phyloP scores from a whole-genome alignment of 148 eudicot species.

The Fallopia convolvulus region DNA sequence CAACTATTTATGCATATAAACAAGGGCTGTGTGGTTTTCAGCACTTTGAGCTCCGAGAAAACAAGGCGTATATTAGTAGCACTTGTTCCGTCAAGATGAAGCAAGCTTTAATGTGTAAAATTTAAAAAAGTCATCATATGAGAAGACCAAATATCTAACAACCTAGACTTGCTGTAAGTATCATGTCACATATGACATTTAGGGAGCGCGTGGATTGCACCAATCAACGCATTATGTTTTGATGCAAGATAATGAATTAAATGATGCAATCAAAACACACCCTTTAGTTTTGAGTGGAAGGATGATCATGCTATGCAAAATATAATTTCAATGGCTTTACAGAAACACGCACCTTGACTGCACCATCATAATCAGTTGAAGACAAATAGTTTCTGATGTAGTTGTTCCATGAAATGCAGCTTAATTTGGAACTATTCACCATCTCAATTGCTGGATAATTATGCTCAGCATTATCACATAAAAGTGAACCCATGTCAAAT shows the following conservation, averaged over 20 bases:
- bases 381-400: constrained; percentile 81
- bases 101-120: background rate
- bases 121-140: too few relatives aligned
- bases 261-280: too few relatives aligned
- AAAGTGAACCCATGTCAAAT: constrained; percentile 50
- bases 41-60: too few relatives aligned
- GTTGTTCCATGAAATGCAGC: constrained; percentile 82
- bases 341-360: constrained; percentile 53
- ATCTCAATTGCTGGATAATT: constrained; percentile 85
- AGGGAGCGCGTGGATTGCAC: too few relatives aligned
- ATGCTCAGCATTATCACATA: constrained; percentile 48
- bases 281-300: background rate
- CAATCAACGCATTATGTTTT: too few relatives aligned
- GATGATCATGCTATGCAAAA: background rate
- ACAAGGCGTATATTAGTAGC: background rate
- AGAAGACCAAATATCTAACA: background rate
- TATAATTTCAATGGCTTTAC: background rate
- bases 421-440: constrained; percentile 63
- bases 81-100: background rate
- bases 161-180: background rate
- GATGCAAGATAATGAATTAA: too few relatives aligned
- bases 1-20: background rate
- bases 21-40: background rate
- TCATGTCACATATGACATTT: background rate
- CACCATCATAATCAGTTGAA: constrained; percentile 87